Evolutionary conservation across 148 eudicot species (phyloP), one percentile per base, ranked within the genome.

Genomic region (Rhododendron molle): DNA sequence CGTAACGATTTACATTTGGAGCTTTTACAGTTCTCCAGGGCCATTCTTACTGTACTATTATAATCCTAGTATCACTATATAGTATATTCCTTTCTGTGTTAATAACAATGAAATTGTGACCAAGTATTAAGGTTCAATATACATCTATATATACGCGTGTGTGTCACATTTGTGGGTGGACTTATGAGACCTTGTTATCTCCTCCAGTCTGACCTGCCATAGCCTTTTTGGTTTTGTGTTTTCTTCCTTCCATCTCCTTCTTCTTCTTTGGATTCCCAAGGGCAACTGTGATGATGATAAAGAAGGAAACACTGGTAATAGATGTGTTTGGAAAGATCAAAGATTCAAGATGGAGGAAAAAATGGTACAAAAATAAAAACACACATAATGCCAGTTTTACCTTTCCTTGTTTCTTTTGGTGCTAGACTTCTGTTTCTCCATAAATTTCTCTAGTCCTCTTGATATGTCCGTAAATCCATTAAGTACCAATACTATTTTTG

Each of bases 311-410:
- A 32, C 36, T 72, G 49, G 38, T n/a, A 5, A 10, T 71, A 54
- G 73, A 44, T 40, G 38, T 56, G 81, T 40, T 81, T 36, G 73
- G 34, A 54, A 15, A 21, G 81, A 38, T 87, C 40, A 80, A 77
- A 80, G 78, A 77, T 65, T 87, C 80, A 47, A 36, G 43, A 69
- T 84, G 87, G 89, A 84, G 87, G 81, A 84, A 81, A 56, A 84
- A 87, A 13, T 87, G 89, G 87, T 87, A 87, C 32, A 26, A 34
- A 16, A 4, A 1, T 0, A 56, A 76, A 9, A 71, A 13, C 78
- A 43, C n/a, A 2, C 36, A 28, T 14, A 4, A 12, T 83, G 32
- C 54, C 7, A 23, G 20, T 47, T 30, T 49, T 73, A 73, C 60
- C n/a, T 26, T 43, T 46, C 50, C 6, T 46, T 78, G 32, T 46